These are phyloP conservation scores for Paraleonurus japonicus DNA, from an alignment of 257 asterid genomes.

Conservation along the genomic window DNA sequence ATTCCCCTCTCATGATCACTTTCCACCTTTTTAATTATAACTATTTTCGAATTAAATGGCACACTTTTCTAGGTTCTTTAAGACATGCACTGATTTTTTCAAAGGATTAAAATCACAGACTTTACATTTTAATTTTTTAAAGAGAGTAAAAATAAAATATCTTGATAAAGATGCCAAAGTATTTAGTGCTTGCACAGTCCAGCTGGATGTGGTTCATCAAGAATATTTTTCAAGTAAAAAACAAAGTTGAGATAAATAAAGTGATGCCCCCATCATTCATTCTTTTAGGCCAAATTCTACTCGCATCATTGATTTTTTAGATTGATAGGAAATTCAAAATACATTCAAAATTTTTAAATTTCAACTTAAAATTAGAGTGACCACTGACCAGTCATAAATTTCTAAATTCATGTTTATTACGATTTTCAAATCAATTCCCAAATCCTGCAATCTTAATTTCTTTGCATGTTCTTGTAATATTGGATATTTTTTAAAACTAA, in stretches of 20 bases:
- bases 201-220: conserved; percentile 53
- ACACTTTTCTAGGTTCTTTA: conserved; percentile 41
- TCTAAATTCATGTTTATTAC: not conserved
- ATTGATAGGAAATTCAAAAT: not conserved
- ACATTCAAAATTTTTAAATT: not conserved
- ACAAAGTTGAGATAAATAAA: conserved; percentile 30
- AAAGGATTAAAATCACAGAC: not conserved
- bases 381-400: not conserved
- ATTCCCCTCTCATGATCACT: conserved; percentile 19
- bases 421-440: not conserved
- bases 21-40: not conserved
- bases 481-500: too few species aligned
- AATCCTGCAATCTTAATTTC: not conserved
- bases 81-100: conserved; percentile 23
- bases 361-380: too few species aligned
- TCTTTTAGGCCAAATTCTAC: conserved; percentile 25
- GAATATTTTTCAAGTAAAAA: conserved; percentile 23
- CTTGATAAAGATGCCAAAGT: conserved; percentile 35
- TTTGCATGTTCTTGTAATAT: not conserved
- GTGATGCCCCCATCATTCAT: conserved; percentile 27
- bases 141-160: not conserved
- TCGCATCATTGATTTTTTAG: not conserved
- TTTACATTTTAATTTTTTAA: not conserved
- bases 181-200: conserved; percentile 45
- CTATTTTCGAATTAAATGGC: conserved; percentile 19